A percentile compares a stretch with the other conserved stretches of the same genome.
Conservation (phyloP, 2,329 filamentous ascomycete genomes). For the Trichocomaceae sp. region DNA sequence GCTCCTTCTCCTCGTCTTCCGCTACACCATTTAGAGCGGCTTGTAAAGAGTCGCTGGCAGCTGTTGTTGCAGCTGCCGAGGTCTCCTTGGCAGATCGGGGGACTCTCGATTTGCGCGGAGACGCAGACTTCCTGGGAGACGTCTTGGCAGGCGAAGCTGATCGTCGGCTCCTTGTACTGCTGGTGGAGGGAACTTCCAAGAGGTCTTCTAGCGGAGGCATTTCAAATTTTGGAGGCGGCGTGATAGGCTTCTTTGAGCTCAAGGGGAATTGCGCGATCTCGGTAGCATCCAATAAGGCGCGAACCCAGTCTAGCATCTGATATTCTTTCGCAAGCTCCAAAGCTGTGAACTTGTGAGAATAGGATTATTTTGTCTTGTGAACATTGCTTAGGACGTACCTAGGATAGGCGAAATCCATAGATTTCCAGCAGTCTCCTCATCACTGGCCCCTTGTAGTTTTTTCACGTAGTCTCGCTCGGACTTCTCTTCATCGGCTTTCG, state of each 20-base stretch:
- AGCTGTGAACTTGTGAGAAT: constrained; percentile 49
- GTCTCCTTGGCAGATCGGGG: constrained; percentile 45
- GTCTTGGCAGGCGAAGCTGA: constrained; percentile 53
- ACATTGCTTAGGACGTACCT: constrained; percentile 41
- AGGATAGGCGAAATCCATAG: constrained; percentile 84
- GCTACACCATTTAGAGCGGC: constrained; percentile 38
- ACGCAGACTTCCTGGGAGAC: constrained; percentile 48
- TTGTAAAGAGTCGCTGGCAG: constrained; percentile 44
- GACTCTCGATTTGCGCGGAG: constrained; percentile 49
- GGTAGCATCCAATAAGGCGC: constrained; percentile 81
- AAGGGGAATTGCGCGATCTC: constrained; percentile 63
- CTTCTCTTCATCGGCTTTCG: constrained; percentile 53
- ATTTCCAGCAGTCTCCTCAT: constrained; percentile 91
- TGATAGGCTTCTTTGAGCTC: constrained; percentile 68
- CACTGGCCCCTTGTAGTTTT: constrained; percentile 69
- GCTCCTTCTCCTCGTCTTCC: constrained; percentile 19
- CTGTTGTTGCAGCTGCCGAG: constrained; percentile 43
- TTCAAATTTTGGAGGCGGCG: constrained; percentile 74
- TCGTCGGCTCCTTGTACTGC: constrained; percentile 51
- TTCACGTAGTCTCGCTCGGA: constrained; percentile 70
- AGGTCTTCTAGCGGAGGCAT: constrained; percentile 34
- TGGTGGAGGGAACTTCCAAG: constrained; percentile 19
- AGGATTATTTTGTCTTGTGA: not conserved
- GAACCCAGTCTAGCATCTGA: constrained; percentile 76
- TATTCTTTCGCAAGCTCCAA: constrained; percentile 82